Evolutionary conservation across 73 alveolate genomes (phyloP).

Genomic region (Paramecium caudatum): DNA sequence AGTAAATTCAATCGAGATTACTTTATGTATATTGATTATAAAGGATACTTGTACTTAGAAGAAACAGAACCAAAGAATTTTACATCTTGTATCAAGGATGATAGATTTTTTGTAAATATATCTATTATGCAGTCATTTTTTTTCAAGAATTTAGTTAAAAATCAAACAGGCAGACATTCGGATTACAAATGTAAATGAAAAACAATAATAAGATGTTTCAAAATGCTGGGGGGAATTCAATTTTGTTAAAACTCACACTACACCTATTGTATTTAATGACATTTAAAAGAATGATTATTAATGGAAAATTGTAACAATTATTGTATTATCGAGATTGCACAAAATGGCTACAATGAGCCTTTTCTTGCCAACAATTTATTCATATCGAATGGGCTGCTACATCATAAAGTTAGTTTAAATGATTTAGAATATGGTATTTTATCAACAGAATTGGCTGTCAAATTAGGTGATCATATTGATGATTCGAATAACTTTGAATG

Average conservation of each 20-base stretch:
- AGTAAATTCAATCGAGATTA: constrained; percentile 55
- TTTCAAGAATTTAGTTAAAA: not conserved
- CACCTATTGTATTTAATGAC: constrained; percentile 55
- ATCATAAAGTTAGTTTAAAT: constrained; percentile 30
- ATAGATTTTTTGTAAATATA: constrained; percentile 74
- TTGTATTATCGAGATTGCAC: not conserved
- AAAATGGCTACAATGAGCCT: not conserved
- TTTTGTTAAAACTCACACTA: constrained; percentile 18
- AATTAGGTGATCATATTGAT: not conserved
- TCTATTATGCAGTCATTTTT: constrained; percentile 28
- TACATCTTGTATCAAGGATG: constrained; percentile 77
- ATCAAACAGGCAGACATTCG: constrained; percentile 48
- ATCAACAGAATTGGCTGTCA: constrained; percentile 54
- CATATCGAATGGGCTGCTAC: not conserved
- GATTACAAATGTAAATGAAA: not conserved
- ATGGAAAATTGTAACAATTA: constrained; percentile 1
- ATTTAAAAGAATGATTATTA: not conserved
- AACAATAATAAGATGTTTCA: not conserved
- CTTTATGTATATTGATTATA: constrained; percentile 71
- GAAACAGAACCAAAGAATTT: constrained; percentile 83
- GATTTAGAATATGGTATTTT: constrained; percentile 54
- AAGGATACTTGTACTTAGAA: constrained; percentile 79
- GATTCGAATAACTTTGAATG: constrained; percentile 10
- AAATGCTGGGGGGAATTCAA: constrained; percentile 68
- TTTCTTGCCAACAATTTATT: not conserved